These are phyloP conservation scores for Inonotus obliquus DNA, from an alignment of 1,284 basidiomycete genomes.

Conservation along the genomic window DNA sequence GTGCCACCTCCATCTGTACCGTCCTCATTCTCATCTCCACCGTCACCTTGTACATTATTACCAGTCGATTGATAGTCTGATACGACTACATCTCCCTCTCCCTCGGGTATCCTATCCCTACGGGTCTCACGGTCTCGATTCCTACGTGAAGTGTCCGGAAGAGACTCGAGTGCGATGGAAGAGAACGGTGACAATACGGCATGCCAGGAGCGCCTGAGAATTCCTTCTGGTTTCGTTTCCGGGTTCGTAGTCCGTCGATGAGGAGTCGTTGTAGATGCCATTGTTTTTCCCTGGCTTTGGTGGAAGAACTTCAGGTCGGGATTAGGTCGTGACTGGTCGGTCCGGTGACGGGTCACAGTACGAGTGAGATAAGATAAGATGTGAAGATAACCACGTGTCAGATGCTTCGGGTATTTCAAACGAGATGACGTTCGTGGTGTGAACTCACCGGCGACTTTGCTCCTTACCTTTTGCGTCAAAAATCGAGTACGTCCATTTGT, in stretches of 20 bases:
- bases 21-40: not conserved
- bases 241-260: not conserved
- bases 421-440: too few relatives aligned
- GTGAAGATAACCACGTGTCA: not conserved
- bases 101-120: conserved; percentile 63
- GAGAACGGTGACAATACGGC: conserved; percentile 70
- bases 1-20: not conserved
- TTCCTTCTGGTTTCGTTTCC: conserved; percentile 1
- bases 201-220: conserved; percentile 47
- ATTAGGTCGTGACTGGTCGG: too few relatives aligned
- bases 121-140: conserved; percentile 61
- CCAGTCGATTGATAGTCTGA: conserved; percentile 68
- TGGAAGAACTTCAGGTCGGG: not conserved
- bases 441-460: too few relatives aligned
- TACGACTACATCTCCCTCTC: conserved; percentile 33
- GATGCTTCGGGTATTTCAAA: not conserved
- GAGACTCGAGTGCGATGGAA: conserved; percentile 55
- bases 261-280: not conserved
- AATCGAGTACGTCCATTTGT: too few relatives aligned
- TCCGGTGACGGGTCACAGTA: not conserved
- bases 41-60: conserved; percentile 29
- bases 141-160: conserved; percentile 47
- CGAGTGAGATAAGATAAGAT: not conserved
- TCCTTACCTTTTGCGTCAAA: not conserved
- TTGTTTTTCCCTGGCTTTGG: not conserved